phyloP scores from a whole-genome alignment of 768 basidiomycete species.

The Asterophora lycoperdoides region DNA sequence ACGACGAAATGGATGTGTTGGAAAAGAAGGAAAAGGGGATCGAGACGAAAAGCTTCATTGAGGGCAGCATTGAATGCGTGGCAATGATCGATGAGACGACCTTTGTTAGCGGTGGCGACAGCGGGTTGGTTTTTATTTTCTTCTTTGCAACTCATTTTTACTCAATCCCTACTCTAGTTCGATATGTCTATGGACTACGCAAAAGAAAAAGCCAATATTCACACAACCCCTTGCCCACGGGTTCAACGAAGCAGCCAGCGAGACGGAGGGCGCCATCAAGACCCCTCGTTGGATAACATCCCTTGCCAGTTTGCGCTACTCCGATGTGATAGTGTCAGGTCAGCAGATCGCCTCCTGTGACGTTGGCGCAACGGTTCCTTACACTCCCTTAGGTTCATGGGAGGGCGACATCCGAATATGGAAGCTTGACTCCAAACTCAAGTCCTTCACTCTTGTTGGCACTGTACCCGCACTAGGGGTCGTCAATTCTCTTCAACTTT shows the following conservation, averaged over 20 bases:
- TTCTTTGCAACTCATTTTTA: not conserved
- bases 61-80: conserved; percentile 89
- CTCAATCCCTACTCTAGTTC: conserved; percentile 45
- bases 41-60: conserved; percentile 54
- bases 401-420: conserved; percentile 88
- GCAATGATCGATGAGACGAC: conserved; percentile 94
- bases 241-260: conserved; percentile 62
- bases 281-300: conserved; percentile 92
- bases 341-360: conserved; percentile 1
- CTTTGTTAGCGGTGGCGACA: conserved; percentile 93
- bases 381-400: conserved; percentile 71
- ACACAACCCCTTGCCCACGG: conserved; percentile 87
- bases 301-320: conserved; percentile 77
- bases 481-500: conserved; percentile 85
- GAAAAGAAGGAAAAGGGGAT: conserved; percentile 26
- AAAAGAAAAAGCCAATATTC: conserved; percentile 94
- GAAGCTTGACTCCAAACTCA: conserved; percentile 78
- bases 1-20: conserved; percentile 21
- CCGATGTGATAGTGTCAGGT: conserved; percentile 91
- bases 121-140: conserved; percentile 61
- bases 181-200: conserved; percentile 87
- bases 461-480: conserved; percentile 69
- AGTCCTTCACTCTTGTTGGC: conserved; percentile 67
- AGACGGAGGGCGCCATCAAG: conserved; percentile 68
- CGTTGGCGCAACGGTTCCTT: not conserved